phyloP scores from a whole-genome alignment of 768 basidiomycete genomes.

The Hortiboletus campestris region DNA sequence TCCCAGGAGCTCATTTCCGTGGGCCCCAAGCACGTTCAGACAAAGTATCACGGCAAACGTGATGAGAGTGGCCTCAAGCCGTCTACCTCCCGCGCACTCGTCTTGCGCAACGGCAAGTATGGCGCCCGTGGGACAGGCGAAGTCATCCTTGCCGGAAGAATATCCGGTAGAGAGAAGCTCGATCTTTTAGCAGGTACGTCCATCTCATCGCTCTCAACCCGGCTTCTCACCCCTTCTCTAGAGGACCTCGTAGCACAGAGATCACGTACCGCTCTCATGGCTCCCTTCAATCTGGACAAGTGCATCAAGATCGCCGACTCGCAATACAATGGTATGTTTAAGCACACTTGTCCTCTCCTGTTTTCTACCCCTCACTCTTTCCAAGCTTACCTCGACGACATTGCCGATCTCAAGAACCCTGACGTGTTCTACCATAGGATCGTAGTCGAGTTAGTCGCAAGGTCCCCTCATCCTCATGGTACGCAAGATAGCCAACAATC shows the following conservation, averaged over 20 bases:
- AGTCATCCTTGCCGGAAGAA: slow-evolving; percentile 52
- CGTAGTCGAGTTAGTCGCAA: slow-evolving; percentile 53
- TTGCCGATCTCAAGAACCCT: slow-evolving; percentile 63
- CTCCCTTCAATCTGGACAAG: slow-evolving; percentile 62
- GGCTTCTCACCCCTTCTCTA: slow-evolving; percentile 25
- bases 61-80: slow-evolving; percentile 53
- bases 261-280: slow-evolving; percentile 56
- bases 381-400: slow-evolving; percentile 67
- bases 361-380: slow-evolving; percentile 13
- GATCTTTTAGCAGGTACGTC: slow-evolving; percentile 70
- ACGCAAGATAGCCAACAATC: slow-evolving; percentile 29
- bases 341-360: background rate
- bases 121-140: slow-evolving; percentile 73
- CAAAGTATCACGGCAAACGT: slow-evolving; percentile 36
- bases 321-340: slow-evolving; percentile 60
- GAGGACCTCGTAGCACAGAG: slow-evolving; percentile 62
- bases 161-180: slow-evolving; percentile 77
- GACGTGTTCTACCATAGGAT: slow-evolving; percentile 60
- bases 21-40: slow-evolving; percentile 53
- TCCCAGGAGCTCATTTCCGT: slow-evolving; percentile 50
- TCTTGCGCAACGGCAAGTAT: slow-evolving; percentile 73
- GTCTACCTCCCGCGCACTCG: slow-evolving; percentile 68
- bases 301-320: slow-evolving; percentile 71
- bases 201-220: background rate
- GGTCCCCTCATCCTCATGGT: slow-evolving; percentile 36